Percentiles rank a stretch among this genome's conserved stretches.
phyloP scores from a whole-genome alignment of 2,329 filamentous ascomycete genomes.

The Aspergillus tanneri region DNA sequence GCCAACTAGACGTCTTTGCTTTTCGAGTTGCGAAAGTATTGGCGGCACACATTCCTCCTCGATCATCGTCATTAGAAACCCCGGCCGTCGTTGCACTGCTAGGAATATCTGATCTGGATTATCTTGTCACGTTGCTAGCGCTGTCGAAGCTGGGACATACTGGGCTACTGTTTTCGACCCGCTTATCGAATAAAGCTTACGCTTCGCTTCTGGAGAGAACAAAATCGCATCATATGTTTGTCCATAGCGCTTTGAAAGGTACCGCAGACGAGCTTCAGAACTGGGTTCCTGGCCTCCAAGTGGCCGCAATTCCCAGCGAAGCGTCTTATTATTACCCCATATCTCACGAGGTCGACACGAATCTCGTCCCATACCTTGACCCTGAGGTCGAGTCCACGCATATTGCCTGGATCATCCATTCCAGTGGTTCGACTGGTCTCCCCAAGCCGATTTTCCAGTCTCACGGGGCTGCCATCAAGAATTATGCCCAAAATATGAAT shows the following conservation, averaged over 20 bases:
- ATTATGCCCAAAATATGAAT: conserved; percentile 47
- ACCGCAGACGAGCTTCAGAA: conserved; percentile 24
- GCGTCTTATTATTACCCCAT: conserved; percentile 22
- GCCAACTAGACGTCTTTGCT: conserved; percentile 44
- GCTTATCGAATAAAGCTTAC: conserved; percentile 54
- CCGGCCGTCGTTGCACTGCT: conserved; percentile 50
- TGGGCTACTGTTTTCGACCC: conserved; percentile 54
- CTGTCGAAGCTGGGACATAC: conserved; percentile 57
- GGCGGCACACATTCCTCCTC: conserved; percentile 24
- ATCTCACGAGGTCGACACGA: conserved; percentile 21
- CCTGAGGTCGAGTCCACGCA: conserved; percentile 29
- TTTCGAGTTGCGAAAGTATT: conserved; percentile 32
- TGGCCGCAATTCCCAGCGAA: conserved; percentile 29
- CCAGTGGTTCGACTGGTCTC: conserved; percentile 59
- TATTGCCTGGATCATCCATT: conserved; percentile 50
- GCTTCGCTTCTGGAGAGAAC: conserved; percentile 49
- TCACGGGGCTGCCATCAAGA: conserved; percentile 52
- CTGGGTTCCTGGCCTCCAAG: conserved; percentile 20
- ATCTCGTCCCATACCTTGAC: conserved; percentile 27
- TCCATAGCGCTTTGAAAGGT: conserved; percentile 25
- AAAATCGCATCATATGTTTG: conserved; percentile 37
- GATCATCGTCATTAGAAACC: conserved; percentile 25
- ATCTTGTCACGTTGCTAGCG: conserved; percentile 55
- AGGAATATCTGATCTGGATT: conserved; percentile 55
- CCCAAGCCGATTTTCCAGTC: conserved; percentile 64